Evolutionary conservation across 139 green algal genomes (phyloP), one percentile per base, ranked within the genome.

Genomic region (Tetraselmis striata): DNA sequence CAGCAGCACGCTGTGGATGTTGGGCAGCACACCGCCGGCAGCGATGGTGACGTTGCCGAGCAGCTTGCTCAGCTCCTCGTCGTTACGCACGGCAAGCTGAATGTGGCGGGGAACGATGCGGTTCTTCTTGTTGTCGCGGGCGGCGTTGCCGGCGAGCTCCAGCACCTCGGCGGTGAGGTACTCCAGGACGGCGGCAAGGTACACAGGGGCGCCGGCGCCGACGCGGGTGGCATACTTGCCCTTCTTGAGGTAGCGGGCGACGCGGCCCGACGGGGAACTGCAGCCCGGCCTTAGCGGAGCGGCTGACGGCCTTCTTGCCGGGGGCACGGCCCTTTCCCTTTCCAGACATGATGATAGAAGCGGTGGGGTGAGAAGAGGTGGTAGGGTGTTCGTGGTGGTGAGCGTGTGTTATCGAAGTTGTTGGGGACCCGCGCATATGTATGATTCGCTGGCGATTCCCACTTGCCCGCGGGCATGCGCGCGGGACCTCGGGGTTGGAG

Each of bases 61-160:
- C 82, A 98, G 92, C 92, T 98, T 98, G 90, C 80, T 87, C 82
- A 98, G 92, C 92, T 98, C 95, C 91, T 98, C 95, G 76, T 98
- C 95, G 83, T 98, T 98, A 82, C 93, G 89, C 80, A 98, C 92
- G 31, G 95, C 94, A 76, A 98, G 89, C 90, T 97, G 93, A 85
- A 98, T 96, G 87, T 97, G 93, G 76, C 93, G 85, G 11, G 93
- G 92, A 0, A 92, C 79, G 78, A 98, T 97, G 82, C 94, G 92
- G 59, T 89, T 96, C 92, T 97, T 97, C 90, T 98, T 98, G 92
- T 97, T 98, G 90, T 98, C 94, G 59, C 94, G 89, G 59, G 94
- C 91, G 59, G 94, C 94, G 84, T 96, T 97, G 82, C 94, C 93
- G 29, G 91, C 90, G 79, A 96, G 88, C 89, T 97, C 94, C 58